Evolutionary conservation across 164 flowering plant genomes (phyloP).

Genomic region (Macadamia tetraphylla): DNA sequence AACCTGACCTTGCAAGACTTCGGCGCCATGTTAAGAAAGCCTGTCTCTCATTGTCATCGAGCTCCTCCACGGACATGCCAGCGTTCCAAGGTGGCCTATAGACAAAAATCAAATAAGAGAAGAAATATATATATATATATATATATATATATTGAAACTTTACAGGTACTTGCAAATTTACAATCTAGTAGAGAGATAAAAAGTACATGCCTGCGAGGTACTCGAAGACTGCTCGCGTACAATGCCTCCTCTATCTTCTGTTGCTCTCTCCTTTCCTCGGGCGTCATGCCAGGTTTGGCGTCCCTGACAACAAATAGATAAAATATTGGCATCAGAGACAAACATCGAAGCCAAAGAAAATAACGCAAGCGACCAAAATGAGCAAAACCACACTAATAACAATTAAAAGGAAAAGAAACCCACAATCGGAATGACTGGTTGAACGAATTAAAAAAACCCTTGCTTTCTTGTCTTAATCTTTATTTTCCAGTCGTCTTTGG

Average conservation of each 20-base stretch:
- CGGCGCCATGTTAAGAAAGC: constrained; percentile 86
- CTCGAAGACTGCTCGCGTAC: constrained; percentile 73
- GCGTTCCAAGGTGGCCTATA: constrained; percentile 86
- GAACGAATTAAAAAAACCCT: neutral
- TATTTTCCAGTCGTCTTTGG: no score
- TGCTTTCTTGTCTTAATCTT: no score
- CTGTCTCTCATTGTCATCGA: constrained; percentile 70
- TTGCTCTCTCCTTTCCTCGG: constrained; percentile 58
- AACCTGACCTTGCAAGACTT: constrained; percentile 67
- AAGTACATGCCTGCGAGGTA: constrained; percentile 72
- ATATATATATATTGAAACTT: no score
- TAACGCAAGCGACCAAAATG: no score
- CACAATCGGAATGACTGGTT: neutral
- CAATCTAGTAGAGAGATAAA: neutral
- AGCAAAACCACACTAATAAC: no score
- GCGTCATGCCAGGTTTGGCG: constrained; percentile 38
- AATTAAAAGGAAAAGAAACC: neutral
- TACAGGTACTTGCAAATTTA: no score
- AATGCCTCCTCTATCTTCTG: constrained; percentile 74
- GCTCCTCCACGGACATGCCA: constrained; percentile 75
- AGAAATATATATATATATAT: no score
- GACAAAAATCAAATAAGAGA: constrained; percentile 1
- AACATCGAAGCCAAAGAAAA: neutral
- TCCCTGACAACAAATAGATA: constrained; percentile 37
- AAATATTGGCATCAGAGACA: neutral